Evolutionary conservation across 768 basidiomycete species (phyloP), one percentile per base, ranked within the genome.

Genomic region (Clavaria fumosa): DNA sequence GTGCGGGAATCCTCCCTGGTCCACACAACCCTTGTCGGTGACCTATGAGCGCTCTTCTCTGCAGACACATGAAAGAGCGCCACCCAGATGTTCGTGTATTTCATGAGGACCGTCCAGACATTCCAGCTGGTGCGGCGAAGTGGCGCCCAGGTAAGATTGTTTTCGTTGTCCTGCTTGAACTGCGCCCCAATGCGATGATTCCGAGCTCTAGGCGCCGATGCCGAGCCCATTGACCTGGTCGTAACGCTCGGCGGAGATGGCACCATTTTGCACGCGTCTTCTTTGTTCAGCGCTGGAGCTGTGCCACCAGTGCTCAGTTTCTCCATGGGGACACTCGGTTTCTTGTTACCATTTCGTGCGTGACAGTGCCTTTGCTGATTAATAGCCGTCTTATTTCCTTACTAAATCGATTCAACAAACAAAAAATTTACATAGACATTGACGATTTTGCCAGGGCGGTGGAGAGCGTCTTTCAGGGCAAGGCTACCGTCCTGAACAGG

Each of bases 241-340:
- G 74, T 95, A 19, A 93, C 91, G 0, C 59, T 96, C 1, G 91
- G 91, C 31, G 91, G 91, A 23, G 91, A 96, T 51, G 91, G 91
- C 6, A 95, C 91, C 4, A 90, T 95, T 34, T 67, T 96, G 1
- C 89, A 91, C 51, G 85, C 88, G 0, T 90, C 90, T 1, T 86
- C 86, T 5, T 60, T 96, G 6, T 96, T 96, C 56, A 82, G 77
- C 46, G 63, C 73, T 3, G 86, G 82, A n/a, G 82, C 83, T 15
- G 89, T 95, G 5, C 91, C 91, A 4, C 91, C 91, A 0, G 89
- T 84, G 0, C 58, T 91, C 15, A 86, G 84, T 49, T 86, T 91
- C 56, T 85, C 80, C 0, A 80, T 89, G 81, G 91, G 91, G 5
- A 90, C 85, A 6, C 65, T 96, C 0, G 91, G 91, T 3, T 96